Percentiles rank a stretch among this genome's conserved stretches.
Conservation (phyloP, 148 eudicot species). For the Fagopyrum homotropicum region DNA sequence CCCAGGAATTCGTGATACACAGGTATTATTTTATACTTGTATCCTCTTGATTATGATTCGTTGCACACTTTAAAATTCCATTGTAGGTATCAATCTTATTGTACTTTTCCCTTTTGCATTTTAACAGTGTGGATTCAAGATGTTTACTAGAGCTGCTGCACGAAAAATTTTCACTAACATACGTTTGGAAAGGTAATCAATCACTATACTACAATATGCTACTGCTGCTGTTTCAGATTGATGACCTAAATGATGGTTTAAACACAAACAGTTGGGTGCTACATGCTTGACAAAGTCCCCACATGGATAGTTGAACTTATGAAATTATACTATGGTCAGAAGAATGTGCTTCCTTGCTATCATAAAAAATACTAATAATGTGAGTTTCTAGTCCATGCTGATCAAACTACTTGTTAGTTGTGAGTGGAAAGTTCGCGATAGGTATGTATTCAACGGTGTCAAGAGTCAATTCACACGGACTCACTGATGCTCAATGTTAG, state of each 20-base stretch:
- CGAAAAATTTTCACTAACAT: conserved; percentile 77
- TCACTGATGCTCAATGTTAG: too few species aligned
- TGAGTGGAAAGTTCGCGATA: too few species aligned
- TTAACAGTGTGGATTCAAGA: conserved; percentile 96
- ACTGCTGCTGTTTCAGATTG: neutral
- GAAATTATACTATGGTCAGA: too few species aligned
- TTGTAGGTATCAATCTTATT: neutral
- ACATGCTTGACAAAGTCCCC: too few species aligned
- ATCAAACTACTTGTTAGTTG: too few species aligned
- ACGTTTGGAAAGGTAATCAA: conserved; percentile 65
- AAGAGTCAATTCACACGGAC: too few species aligned
- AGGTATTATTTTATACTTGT: conserved; percentile 31
- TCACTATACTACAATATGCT: neutral
- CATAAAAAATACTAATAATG: too few species aligned
- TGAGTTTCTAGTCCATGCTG: too few species aligned
- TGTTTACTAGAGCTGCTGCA: conserved; percentile 97
- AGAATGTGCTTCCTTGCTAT: too few species aligned
- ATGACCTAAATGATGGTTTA: neutral
- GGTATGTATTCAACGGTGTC: too few species aligned
- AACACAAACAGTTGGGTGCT: too few species aligned
- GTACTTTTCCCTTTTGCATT: conserved; percentile 10
- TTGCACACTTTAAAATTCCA: neutral
- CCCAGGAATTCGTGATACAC: conserved; percentile 95
- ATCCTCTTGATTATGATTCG: neutral
- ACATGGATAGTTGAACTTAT: too few species aligned